Evolutionary conservation across 176 grass and related monocot genomes (phyloP), one percentile per base, ranked within the genome.

Genomic region (Avena insularis): DNA sequence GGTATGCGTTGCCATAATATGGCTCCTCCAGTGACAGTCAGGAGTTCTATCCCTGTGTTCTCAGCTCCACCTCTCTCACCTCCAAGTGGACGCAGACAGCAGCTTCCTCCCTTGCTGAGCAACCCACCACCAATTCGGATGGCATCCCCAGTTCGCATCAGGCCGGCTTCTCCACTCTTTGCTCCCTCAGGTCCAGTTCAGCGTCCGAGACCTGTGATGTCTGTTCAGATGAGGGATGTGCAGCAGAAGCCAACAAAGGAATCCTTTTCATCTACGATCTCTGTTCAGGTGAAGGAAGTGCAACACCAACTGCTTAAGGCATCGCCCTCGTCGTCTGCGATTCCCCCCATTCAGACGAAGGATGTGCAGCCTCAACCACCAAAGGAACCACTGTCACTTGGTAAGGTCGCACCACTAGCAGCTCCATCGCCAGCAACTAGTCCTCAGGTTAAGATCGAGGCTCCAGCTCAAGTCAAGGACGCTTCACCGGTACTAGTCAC

Each of bases 41-140:
- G 97, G 86, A 99, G 87, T 23, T 86, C 94, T 27, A 91, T 96
- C 62, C 97, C 97, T 63, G 97, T 99, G 65, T 99, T 99, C 87
- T 99, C 97, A 85, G 94, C 97, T 55, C 96, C 96, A 57, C 92
- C 93, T 25, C 89, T 98, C 71, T 91, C 93, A 40, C 90, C 96
- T 77, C 90, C 96, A 60, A 47, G 77, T 81, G 86, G 77, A 66
- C 86, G 49, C 38, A 17, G 78, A 25, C 91, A 89, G 61, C 92
- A 95, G 63, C 91, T 91, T 91, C 93, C 89, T 82, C 93, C 91
- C 53, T 82, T 93, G 61, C 90, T 94, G 88, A 89, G 75, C 75
- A 71, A 88, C 19, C 86, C 94, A n/a, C 89, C 89, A 0, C 76
- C 87, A 0, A 94, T 97, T 60, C 90, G 91, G 55, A 94, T 97